phyloP scores from a whole-genome alignment of 2,329 filamentous ascomycete genomes.

The Pseudocercospora fuligena region DNA sequence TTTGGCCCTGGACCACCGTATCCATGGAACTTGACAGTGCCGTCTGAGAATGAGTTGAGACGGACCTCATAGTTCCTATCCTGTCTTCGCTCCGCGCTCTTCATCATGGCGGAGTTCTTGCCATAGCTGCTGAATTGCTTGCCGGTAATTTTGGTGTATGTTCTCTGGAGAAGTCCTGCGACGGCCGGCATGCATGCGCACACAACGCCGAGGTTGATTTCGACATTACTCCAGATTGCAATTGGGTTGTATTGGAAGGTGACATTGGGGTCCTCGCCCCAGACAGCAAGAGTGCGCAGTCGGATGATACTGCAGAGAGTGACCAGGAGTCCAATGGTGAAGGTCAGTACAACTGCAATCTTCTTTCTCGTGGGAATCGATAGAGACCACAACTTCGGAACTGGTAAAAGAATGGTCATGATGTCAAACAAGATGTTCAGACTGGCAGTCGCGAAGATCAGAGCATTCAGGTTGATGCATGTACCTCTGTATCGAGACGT shows the following conservation, averaged over 20 bases:
- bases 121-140: constrained; percentile 22
- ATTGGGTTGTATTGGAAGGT: constrained; percentile 31
- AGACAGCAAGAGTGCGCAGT: constrained; percentile 24
- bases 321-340: constrained; percentile 32
- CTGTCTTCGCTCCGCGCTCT: constrained; percentile 11
- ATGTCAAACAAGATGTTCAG: constrained; percentile 33
- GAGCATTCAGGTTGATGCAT: constrained; percentile 30
- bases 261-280: constrained; percentile 24
- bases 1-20: not conserved
- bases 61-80: constrained; percentile 20
- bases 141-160: constrained; percentile 21
- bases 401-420: constrained; percentile 29
- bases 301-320: constrained; percentile 32
- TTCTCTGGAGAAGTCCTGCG: constrained; percentile 27
- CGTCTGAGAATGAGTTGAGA: constrained; percentile 12
- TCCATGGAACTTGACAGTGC: constrained; percentile 11
- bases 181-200: constrained; percentile 34
- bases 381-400: constrained; percentile 27
- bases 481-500: constrained; percentile 18
- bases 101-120: constrained; percentile 14
- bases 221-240: constrained; percentile 30
- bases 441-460: constrained; percentile 27
- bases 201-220: constrained; percentile 31
- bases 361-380: constrained; percentile 29
- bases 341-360: constrained; percentile 29